These are phyloP conservation scores for Senna siamea DNA, from an alignment of 306 rosid genomes.

Conservation along the genomic window DNA sequence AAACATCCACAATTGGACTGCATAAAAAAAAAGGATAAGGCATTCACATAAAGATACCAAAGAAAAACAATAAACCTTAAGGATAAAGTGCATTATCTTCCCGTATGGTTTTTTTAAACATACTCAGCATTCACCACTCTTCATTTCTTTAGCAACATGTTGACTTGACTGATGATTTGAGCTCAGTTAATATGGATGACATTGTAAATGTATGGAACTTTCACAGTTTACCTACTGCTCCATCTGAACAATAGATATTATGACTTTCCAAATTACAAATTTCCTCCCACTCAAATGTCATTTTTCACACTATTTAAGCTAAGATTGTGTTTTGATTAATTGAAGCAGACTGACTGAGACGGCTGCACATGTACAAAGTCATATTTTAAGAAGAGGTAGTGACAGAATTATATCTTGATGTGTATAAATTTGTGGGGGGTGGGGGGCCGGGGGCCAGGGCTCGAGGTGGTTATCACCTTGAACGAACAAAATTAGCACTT, in stretches of 20 bases:
- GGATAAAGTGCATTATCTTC: slow-evolving; percentile 7
- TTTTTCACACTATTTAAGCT: slow-evolving; percentile 10
- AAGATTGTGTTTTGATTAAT: slow-evolving; percentile 18
- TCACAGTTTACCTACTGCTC: slow-evolving; percentile 5
- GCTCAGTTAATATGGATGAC: slow-evolving; percentile 28
- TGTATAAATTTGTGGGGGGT: neutral
- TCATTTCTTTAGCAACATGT: slow-evolving; percentile 12
- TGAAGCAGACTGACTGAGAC: slow-evolving; percentile 13
- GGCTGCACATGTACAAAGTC: slow-evolving; percentile 23
- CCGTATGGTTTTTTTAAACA: slow-evolving; percentile 16
- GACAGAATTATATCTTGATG: slow-evolving; percentile 7
- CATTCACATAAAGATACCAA: slow-evolving; percentile 35
- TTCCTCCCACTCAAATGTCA: slow-evolving; percentile 6
- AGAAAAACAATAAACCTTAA: slow-evolving; percentile 15
- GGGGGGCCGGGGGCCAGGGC: no score
- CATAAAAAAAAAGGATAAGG: slow-evolving; percentile 40
- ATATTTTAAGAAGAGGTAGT: neutral
- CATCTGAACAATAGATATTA: neutral
- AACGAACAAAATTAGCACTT: slow-evolving; percentile 51
- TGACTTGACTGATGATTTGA: slow-evolving; percentile 13
- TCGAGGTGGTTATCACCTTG: slow-evolving; percentile 72
- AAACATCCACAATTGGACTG: slow-evolving; percentile 75
- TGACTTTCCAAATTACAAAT: slow-evolving; percentile 9
- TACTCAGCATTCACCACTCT: slow-evolving; percentile 20
- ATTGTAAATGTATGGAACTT: slow-evolving; percentile 13